These are phyloP conservation scores for Pichia thaimueangensis DNA, from an alignment of 805 yeast genomes.

Conservation along the genomic window DNA sequence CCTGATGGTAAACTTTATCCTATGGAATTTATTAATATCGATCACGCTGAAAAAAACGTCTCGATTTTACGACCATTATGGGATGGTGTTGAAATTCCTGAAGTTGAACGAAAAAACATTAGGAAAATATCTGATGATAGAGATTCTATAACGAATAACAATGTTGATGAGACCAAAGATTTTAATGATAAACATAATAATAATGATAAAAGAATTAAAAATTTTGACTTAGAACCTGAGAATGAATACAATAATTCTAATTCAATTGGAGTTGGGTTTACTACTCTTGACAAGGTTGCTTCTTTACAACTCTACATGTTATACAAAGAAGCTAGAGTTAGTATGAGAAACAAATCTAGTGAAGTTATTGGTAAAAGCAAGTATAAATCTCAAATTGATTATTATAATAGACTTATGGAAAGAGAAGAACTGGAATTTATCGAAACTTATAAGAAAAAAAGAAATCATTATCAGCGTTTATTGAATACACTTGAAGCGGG, in stretches of 20 bases:
- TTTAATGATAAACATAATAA: not conserved
- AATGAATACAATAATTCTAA: too few relatives aligned
- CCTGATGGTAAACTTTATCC: conserved; percentile 27
- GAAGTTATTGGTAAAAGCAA: not conserved
- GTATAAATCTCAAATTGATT: conserved; percentile 7
- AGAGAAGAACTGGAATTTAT: conserved; percentile 1
- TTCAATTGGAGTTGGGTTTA: conserved; percentile 4
- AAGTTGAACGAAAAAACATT: too few relatives aligned
- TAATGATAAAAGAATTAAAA: too few relatives aligned
- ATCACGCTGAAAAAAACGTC: not conserved
- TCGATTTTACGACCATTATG: conserved; percentile 9
- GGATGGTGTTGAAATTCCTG: not conserved
- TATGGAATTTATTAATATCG: conserved; percentile 18
- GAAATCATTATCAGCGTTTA: conserved; percentile 10
- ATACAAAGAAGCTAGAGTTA: conserved; percentile 10
- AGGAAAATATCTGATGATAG: too few relatives aligned
- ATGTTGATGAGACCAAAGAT: not conserved
- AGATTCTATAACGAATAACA: too few relatives aligned
- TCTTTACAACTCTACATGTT: conserved; percentile 16
- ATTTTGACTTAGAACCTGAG: too few relatives aligned
- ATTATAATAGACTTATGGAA: conserved; percentile 7
- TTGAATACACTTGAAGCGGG: conserved; percentile 9
- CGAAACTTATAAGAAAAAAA: conserved; percentile 8
- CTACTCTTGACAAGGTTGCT: conserved; percentile 13
- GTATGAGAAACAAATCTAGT: not conserved